These are phyloP conservation scores for Aschersonia sp. DNA, from an alignment of 2,329 filamentous ascomycete species.

Conservation along the genomic window DNA sequence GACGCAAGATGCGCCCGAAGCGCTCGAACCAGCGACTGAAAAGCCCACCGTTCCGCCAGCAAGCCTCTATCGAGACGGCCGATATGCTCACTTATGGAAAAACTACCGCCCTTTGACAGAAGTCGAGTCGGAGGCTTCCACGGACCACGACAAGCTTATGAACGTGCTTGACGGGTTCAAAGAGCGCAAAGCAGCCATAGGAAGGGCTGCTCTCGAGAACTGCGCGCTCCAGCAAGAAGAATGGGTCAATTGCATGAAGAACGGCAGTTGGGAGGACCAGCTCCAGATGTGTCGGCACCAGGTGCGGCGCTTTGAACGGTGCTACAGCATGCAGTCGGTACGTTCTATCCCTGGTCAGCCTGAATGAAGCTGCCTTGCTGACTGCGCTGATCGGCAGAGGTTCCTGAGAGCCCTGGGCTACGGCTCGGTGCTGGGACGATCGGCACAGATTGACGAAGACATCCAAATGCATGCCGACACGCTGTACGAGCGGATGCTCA, in stretches of 20 bases:
- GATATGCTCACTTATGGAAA: constrained; percentile 80
- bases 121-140: constrained; percentile 53
- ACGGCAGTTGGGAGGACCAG: constrained; percentile 50
- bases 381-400: constrained; percentile 33
- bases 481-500: constrained; percentile 75
- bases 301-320: constrained; percentile 66
- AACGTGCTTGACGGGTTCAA: constrained; percentile 77
- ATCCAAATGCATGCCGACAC: constrained; percentile 94
- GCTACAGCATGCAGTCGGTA: constrained; percentile 78
- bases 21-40: constrained; percentile 7
- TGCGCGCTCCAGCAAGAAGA: constrained; percentile 77
- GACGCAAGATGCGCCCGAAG: constrained; percentile 4
- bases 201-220: constrained; percentile 77
- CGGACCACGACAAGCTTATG: constrained; percentile 65
- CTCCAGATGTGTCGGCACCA: constrained; percentile 72
- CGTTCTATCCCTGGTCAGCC: constrained; percentile 9
- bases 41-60: constrained; percentile 26
- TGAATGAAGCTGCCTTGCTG: no score
- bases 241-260: constrained; percentile 68
- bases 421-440: constrained; percentile 49
- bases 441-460: constrained; percentile 59
- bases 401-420: constrained; percentile 88
- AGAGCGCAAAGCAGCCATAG: constrained; percentile 63
- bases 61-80: constrained; percentile 44
- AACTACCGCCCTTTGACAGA: constrained; percentile 63